Conservation (phyloP, 1,139 yeast genomes). For the Geotrichum candidum region DNA sequence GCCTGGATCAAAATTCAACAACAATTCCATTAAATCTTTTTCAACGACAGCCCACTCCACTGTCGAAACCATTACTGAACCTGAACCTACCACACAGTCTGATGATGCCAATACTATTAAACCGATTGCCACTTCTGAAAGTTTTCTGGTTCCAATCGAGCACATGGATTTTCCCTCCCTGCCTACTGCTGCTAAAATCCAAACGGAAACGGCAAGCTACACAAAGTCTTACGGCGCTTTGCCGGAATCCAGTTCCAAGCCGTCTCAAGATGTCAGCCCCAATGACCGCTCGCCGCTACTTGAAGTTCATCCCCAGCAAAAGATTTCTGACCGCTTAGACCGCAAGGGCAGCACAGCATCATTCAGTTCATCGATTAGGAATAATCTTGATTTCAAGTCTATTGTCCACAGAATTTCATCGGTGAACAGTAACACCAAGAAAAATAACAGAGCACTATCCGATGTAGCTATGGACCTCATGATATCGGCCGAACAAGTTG, state of each 20-base stretch:
- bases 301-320: slow-evolving; percentile 9
- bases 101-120: slow-evolving; percentile 11
- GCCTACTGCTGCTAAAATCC: slow-evolving; percentile 28
- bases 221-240: slow-evolving; percentile 10
- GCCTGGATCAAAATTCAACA: slow-evolving; percentile 2
- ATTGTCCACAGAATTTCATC: slow-evolving; percentile 10
- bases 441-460: slow-evolving; percentile 1
- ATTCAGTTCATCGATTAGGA: not conserved
- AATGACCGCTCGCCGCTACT: slow-evolving; percentile 34
- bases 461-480: slow-evolving; percentile 11
- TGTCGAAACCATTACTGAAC: slow-evolving; percentile 12
- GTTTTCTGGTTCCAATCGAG: slow-evolving; percentile 9
- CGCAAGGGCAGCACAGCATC: slow-evolving; percentile 8
- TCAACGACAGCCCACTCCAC: slow-evolving; percentile 13
- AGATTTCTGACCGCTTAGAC: not conserved
- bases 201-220: not conserved
- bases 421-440: not conserved
- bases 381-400: slow-evolving; percentile 1
- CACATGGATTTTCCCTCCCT: slow-evolving; percentile 20
- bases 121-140: slow-evolving; percentile 5
- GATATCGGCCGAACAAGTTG: slow-evolving; percentile 33
- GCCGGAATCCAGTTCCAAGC: not conserved
- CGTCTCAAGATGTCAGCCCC: slow-evolving; percentile 9
- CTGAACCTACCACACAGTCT: slow-evolving; percentile 6
- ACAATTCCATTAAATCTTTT: slow-evolving; percentile 3